Evolutionary conservation across 2,329 filamentous ascomycete genomes (phyloP), one percentile per base, ranked within the genome.

Genomic region (Fusarium mundagurra): DNA sequence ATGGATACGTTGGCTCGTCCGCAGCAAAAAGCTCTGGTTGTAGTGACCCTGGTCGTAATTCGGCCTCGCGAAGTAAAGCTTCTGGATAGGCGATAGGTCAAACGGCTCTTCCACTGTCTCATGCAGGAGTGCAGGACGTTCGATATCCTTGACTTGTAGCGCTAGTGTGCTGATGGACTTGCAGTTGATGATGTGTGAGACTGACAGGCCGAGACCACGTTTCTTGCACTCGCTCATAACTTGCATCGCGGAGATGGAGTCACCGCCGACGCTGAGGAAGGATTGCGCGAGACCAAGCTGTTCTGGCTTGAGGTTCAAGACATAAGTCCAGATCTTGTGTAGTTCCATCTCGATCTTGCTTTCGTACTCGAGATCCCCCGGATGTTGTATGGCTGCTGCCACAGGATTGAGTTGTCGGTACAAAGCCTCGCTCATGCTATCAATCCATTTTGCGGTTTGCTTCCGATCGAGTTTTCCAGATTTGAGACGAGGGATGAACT

Each of bases 181-280:
- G 60, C 77, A 76, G 13, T 66, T 60, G 33, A 80, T 77, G 44
- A 81, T 75, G 34, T 80, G 68, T 13, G 76, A 77, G 17, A 83
- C 81, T 0, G 75, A 69, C 12, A 82, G 51, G 8, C 72, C 72
- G 1, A 83, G 62, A 1, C 75, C 76, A 1, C 74, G 76, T 34
- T 79, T 77, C 57, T 76, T 79, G 29, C 80, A 81, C 51, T 80
- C 76, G 13, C 87, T 84, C 55, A 81, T 80, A 1, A 83, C 78
- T 14, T 81, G 78, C 81, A 86, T 86, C 6, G 84, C 83, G 0
- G 78, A 79, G 44, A 86, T 84, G 8, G 84, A 85, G 60, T 86
- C 84, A 10, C 84, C 84, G 2, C 84, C 84, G 3, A 85, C 74
- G 22, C 77, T 76, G 29, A 85, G 73, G 69, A 86, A 85, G 44